Evolutionary conservation across 331 rosid species (phyloP).

Genomic region (Cydonia oblonga): DNA sequence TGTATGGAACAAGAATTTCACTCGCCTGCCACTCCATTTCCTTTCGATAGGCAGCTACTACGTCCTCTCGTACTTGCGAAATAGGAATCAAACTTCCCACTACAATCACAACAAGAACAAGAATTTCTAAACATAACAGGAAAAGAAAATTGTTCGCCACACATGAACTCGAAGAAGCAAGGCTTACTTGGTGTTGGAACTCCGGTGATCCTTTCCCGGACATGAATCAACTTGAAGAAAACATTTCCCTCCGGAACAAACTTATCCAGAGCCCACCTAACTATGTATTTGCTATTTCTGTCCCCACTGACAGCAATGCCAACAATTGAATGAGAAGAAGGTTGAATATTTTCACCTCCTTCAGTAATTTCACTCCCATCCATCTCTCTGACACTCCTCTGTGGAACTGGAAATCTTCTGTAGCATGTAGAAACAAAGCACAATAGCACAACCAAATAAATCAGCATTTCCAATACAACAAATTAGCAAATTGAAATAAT

Average conservation of each 20-base stretch:
- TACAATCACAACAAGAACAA: constrained; percentile 18
- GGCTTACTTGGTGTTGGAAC: constrained; percentile 85
- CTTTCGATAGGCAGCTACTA: constrained; percentile 46
- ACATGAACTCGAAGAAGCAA: not conserved
- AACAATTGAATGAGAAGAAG: constrained; percentile 30
- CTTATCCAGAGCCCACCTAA: constrained; percentile 76
- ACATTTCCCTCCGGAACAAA: constrained; percentile 65
- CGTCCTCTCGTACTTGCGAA: constrained; percentile 52
- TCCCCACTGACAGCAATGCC: constrained; percentile 76
- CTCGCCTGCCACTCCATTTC: constrained; percentile 53
- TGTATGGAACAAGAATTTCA: constrained; percentile 62
- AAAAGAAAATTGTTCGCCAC: not conserved
- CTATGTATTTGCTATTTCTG: constrained; percentile 62
- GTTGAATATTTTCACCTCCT: constrained; percentile 10
- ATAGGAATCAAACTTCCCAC: constrained; percentile 70
- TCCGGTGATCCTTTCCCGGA: constrained; percentile 39
- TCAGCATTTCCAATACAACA: too few species aligned
- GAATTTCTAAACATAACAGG: not conserved
- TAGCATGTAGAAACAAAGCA: constrained; percentile 4
- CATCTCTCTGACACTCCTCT: constrained; percentile 22
- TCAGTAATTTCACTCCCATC: constrained; percentile 22
- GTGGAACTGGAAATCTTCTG: constrained; percentile 6
- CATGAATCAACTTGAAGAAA: constrained; percentile 65
- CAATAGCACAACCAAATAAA: not conserved
- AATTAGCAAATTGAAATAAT: too few species aligned